Conservation (phyloP, 192 early-diverging fungal species). For the Entophlyctis helioformis region DNA sequence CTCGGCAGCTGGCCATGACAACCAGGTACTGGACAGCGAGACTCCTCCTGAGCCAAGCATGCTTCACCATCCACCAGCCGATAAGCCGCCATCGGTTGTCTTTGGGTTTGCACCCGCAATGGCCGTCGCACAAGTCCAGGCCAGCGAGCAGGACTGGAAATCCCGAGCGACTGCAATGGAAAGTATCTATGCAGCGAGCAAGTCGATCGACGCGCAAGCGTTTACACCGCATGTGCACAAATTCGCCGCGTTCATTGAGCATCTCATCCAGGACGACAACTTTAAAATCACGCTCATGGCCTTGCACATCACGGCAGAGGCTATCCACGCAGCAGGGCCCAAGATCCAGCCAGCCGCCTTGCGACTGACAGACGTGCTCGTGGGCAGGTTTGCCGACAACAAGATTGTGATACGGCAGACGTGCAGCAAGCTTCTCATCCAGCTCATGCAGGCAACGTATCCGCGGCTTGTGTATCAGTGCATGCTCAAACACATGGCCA, state of each 20-base stretch:
- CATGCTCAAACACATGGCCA: constrained; percentile 3
- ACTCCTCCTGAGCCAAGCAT: too few relatives aligned
- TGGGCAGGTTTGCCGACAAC: constrained; percentile 6
- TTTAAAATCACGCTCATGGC: constrained; percentile 18
- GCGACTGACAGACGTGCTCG: constrained; percentile 2
- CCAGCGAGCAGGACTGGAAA: constrained; percentile 8
- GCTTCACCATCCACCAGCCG: too few relatives aligned
- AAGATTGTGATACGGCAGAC: constrained; percentile 12
- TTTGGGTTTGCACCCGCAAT: constrained; percentile 4
- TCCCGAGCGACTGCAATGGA: constrained; percentile 8
- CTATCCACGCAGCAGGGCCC: constrained; percentile 1
- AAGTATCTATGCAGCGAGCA: constrained; percentile 3
- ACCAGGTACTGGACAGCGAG: too few relatives aligned
- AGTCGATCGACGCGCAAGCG: neutral
- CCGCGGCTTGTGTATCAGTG: constrained; percentile 5
- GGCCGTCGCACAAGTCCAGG: neutral
- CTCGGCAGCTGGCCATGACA: too few relatives aligned
- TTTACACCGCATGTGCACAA: constrained; percentile 2
- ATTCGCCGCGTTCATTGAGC: constrained; percentile 7
- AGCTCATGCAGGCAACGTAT: constrained; percentile 6
- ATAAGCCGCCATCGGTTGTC: too few relatives aligned
- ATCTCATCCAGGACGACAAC: constrained; percentile 9
- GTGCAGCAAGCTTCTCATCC: constrained; percentile 2
- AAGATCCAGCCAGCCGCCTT: constrained; percentile 1
- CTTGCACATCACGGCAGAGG: constrained; percentile 7